A percentile compares a stretch with the other conserved stretches of the same genome.
Evolutionary conservation across 106 monocot species (phyloP).

Genomic region (Allium sativum): DNA sequence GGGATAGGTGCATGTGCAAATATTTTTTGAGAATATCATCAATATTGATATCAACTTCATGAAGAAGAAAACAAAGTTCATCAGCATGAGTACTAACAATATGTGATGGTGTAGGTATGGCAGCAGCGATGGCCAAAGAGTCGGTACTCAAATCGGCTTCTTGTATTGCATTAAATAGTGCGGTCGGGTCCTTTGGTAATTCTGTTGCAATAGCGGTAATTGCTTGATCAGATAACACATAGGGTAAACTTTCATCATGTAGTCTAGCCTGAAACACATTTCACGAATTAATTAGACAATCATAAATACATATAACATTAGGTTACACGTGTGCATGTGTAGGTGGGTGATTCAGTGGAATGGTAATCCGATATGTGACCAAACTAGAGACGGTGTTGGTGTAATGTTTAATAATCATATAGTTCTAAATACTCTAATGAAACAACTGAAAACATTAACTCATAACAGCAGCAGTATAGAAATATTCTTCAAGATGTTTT

Average conservation of each 20-base stretch:
- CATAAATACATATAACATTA: background rate
- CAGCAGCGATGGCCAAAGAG: conserved; percentile 13
- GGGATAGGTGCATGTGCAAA: conserved; percentile 35
- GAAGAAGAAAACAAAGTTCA: conserved; percentile 51
- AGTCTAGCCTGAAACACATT: conserved; percentile 58
- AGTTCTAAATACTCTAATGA: too few species aligned
- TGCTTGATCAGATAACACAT: conserved; percentile 77
- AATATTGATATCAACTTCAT: conserved; percentile 30
- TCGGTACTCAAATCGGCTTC: conserved; percentile 35
- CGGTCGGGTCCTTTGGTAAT: conserved; percentile 35
- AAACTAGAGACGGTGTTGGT: too few species aligned
- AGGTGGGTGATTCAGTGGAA: too few species aligned
- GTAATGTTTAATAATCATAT: too few species aligned
- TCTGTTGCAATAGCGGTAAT: conserved; percentile 45
- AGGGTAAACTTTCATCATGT: conserved; percentile 90
- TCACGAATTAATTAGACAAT: background rate
- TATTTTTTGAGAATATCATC: conserved; percentile 49
- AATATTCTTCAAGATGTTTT: too few species aligned
- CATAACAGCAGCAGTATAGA: too few species aligned
- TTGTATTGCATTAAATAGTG: conserved; percentile 38
- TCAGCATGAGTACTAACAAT: conserved; percentile 48
- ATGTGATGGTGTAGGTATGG: conserved; percentile 39
- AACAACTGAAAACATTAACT: too few species aligned
- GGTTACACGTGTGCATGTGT: too few species aligned
- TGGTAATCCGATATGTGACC: too few species aligned